A percentile compares a stretch with the other conserved stretches of the same genome.
Evolutionary conservation across 768 basidiomycete species (phyloP).

Genomic region (Amanita muscaria): DNA sequence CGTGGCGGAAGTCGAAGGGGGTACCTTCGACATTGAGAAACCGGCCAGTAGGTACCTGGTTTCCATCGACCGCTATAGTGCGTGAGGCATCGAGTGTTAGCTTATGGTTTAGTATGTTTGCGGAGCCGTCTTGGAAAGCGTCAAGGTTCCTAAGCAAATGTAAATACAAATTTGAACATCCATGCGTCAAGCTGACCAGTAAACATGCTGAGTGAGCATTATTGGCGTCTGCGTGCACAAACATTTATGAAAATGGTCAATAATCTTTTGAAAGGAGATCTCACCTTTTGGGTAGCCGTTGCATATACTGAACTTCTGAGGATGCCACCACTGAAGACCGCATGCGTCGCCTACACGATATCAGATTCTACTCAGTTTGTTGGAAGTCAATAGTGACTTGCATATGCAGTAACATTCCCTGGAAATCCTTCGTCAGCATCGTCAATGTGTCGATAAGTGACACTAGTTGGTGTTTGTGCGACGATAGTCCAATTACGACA

Average conservation of each 20-base stretch:
- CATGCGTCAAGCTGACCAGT: slow-evolving; percentile 30
- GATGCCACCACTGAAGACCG: slow-evolving; percentile 34
- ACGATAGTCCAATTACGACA: slow-evolving; percentile 46
- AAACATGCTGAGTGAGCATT: slow-evolving; percentile 48
- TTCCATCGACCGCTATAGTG: slow-evolving; percentile 31
- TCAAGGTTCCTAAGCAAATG: slow-evolving; percentile 35
- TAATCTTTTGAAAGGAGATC: background rate
- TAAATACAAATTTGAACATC: background rate
- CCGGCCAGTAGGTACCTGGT: slow-evolving; percentile 31
- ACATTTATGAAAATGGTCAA: background rate
- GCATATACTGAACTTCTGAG: slow-evolving; percentile 36
- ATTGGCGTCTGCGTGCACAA: slow-evolving; percentile 34
- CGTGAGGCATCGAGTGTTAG: slow-evolving; percentile 21
- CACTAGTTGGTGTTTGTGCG: slow-evolving; percentile 31
- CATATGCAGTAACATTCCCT: slow-evolving; percentile 35
- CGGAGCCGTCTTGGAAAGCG: slow-evolving; percentile 35
- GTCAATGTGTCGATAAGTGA: slow-evolving; percentile 46
- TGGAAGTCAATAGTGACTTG: slow-evolving; percentile 14
- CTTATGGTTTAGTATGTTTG: slow-evolving; percentile 27
- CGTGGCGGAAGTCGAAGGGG: slow-evolving; percentile 34
- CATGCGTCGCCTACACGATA: slow-evolving; percentile 33
- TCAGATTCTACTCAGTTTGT: background rate
- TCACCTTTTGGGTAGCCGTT: slow-evolving; percentile 34
- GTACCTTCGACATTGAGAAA: slow-evolving; percentile 22
- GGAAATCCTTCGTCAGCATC: slow-evolving; percentile 47